phyloP scores from a whole-genome alignment of 768 basidiomycete species.

The Rhodotorula graminis region DNA sequence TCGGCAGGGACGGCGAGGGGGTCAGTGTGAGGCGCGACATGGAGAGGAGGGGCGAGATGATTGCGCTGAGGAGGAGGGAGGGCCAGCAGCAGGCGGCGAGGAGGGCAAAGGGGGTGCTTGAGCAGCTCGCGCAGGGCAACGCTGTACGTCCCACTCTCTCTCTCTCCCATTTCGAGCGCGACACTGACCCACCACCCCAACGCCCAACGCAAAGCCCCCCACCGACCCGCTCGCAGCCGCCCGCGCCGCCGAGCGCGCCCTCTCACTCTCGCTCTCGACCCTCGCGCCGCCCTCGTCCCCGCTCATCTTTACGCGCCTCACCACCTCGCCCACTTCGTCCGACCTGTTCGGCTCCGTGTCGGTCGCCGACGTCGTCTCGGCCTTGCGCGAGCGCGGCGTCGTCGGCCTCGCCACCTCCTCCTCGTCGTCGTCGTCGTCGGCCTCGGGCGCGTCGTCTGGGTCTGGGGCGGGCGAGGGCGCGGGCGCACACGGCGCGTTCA shows the following conservation, averaged over 20 bases:
- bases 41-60: conserved; percentile 1
- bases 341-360: conserved; percentile 36
- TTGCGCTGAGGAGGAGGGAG: not conserved
- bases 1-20: conserved; percentile 12
- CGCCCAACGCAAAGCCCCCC: no score
- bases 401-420: not conserved
- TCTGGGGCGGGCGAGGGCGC: no score
- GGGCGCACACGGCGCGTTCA: not conserved
- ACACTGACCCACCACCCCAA: no score
- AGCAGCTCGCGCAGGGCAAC: not conserved
- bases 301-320: conserved; percentile 21
- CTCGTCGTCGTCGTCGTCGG: no score
- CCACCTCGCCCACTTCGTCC: conserved; percentile 25
- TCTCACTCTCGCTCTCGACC: conserved; percentile 7
- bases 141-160: no score
- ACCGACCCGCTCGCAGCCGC: conserved; percentile 13
- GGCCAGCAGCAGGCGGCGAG: not conserved
- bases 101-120: conserved; percentile 5
- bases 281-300: not conserved
- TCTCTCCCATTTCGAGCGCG: no score
- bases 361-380: conserved; percentile 6
- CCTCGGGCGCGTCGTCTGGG: no score
- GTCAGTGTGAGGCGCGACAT: conserved; percentile 10
- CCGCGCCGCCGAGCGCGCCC: conserved; percentile 8
- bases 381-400: conserved; percentile 9